phyloP scores from a whole-genome alignment of 345 rosid genomes.

The Gossypium ekmanianum region DNA sequence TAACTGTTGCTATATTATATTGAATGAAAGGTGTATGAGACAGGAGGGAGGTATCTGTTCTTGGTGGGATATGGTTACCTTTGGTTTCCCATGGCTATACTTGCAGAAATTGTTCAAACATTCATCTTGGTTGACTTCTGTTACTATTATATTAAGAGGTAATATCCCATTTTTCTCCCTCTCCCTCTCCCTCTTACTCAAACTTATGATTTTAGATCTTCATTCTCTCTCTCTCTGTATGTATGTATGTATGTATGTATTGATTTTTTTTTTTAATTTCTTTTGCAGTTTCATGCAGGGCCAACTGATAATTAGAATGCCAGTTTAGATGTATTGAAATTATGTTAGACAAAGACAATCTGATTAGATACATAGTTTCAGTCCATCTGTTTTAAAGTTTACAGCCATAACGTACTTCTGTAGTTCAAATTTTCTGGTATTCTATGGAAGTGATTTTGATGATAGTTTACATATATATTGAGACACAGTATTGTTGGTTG shows the following conservation, averaged over 20 bases:
- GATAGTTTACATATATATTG: background rate
- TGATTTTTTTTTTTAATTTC: background rate
- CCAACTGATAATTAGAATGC: constrained; percentile 35
- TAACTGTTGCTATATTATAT: background rate
- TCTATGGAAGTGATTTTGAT: background rate
- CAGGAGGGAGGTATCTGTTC: constrained; percentile 44
- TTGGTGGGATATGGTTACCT: constrained; percentile 48
- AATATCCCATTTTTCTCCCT: background rate
- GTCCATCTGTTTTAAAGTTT: background rate
- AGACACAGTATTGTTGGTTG: too few species aligned
- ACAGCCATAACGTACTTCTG: background rate
- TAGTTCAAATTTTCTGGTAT: background rate
- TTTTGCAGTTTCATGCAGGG: constrained; percentile 42
- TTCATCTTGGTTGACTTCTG: constrained; percentile 86
- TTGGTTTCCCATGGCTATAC: constrained; percentile 61
- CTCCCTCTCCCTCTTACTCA: background rate
- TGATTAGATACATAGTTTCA: background rate
- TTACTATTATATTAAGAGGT: constrained; percentile 82
- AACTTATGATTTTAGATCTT: too few species aligned
- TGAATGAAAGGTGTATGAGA: constrained; percentile 44
- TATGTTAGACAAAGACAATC: background rate
- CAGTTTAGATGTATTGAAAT: constrained; percentile 23
- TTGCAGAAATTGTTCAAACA: constrained; percentile 71
- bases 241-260: background rate
- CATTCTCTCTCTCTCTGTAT: background rate